These are phyloP conservation scores for Exobasidium cylindrosporum DNA, from an alignment of 1,284 basidiomycete species.

Conservation along the genomic window DNA sequence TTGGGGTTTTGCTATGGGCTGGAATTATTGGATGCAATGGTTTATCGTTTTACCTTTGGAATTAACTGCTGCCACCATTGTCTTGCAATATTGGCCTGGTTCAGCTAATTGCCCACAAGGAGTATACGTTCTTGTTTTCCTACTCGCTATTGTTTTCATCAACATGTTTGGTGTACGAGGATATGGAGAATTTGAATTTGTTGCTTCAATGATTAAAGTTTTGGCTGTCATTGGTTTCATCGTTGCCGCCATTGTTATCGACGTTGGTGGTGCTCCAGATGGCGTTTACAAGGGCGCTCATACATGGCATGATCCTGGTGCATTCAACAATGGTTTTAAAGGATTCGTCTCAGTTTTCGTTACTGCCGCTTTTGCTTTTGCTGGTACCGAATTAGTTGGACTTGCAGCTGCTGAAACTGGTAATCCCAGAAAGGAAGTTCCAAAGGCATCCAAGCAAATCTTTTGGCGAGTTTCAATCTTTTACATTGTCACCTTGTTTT, in stretches of 20 bases:
- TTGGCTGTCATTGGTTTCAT: constrained; percentile 50
- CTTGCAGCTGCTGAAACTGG: constrained; percentile 64
- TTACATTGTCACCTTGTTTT: constrained; percentile 62
- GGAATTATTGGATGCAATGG: constrained; percentile 52
- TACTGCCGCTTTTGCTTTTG: constrained; percentile 49
- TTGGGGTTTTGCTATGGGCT: constrained; percentile 49
- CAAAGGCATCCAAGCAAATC: constrained; percentile 59
- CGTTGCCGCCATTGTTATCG: constrained; percentile 48
- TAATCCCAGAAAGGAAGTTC: constrained; percentile 59
- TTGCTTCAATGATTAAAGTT: constrained; percentile 48
- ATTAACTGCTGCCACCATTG: constrained; percentile 47
- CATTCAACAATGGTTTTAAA: constrained; percentile 53
- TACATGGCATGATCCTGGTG: constrained; percentile 45
- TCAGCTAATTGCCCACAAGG: constrained; percentile 28
- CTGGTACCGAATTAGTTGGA: constrained; percentile 63
- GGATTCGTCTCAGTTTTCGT: constrained; percentile 51
- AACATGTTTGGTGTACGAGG: constrained; percentile 51
- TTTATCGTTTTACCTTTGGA: constrained; percentile 48
- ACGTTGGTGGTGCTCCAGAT: constrained; percentile 43
- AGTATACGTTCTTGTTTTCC: constrained; percentile 45
- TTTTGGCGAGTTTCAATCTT: constrained; percentile 59
- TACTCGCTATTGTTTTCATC: constrained; percentile 39
- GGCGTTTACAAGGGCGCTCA: constrained; percentile 38
- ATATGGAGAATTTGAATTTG: constrained; percentile 51
- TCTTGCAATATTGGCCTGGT: constrained; percentile 42